These are phyloP conservation scores for Trichophaea hybrida DNA, from an alignment of 2,329 filamentous ascomycete genomes.

Conservation along the genomic window DNA sequence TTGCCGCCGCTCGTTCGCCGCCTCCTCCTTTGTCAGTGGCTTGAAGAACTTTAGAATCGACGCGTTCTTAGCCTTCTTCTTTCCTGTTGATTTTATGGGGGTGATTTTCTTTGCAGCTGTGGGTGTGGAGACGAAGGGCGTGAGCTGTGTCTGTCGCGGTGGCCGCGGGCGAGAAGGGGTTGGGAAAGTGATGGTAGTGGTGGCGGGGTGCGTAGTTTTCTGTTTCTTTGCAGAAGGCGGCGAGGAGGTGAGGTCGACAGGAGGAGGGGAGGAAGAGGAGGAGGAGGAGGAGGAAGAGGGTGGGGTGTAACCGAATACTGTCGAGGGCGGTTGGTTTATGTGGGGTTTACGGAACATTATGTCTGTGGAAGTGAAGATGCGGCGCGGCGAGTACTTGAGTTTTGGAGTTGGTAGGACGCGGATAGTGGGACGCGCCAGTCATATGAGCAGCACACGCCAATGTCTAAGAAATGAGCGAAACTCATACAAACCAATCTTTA, in stretches of 20 bases:
- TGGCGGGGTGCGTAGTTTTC: slow-evolving; percentile 8
- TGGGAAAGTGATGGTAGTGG: background rate
- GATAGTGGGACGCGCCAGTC: too few relatives aligned
- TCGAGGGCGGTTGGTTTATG: too few relatives aligned
- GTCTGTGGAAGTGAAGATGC: too few relatives aligned
- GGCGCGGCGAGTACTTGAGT: too few relatives aligned
- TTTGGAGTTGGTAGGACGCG: too few relatives aligned
- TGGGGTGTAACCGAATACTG: too few relatives aligned
- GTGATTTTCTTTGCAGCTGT: slow-evolving; percentile 6
- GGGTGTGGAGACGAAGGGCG: slow-evolving; percentile 5
- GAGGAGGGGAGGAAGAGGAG: background rate
- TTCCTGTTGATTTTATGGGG: background rate
- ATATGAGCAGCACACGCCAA: too few relatives aligned
- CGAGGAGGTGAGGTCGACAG: slow-evolving; percentile 4
- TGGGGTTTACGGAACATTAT: too few relatives aligned
- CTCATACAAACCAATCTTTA: too few relatives aligned
- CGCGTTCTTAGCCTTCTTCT: slow-evolving; percentile 9
- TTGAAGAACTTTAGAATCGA: slow-evolving; percentile 21
- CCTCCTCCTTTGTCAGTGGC: slow-evolving; percentile 8
- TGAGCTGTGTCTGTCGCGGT: slow-evolving; percentile 14
- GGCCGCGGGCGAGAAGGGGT: background rate
- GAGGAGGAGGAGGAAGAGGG: too few relatives aligned
- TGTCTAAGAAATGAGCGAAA: too few relatives aligned
- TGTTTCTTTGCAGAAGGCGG: slow-evolving; percentile 16
- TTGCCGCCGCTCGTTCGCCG: background rate